phyloP scores from a whole-genome alignment of 306 rosid genomes.

The Prunus mira region DNA sequence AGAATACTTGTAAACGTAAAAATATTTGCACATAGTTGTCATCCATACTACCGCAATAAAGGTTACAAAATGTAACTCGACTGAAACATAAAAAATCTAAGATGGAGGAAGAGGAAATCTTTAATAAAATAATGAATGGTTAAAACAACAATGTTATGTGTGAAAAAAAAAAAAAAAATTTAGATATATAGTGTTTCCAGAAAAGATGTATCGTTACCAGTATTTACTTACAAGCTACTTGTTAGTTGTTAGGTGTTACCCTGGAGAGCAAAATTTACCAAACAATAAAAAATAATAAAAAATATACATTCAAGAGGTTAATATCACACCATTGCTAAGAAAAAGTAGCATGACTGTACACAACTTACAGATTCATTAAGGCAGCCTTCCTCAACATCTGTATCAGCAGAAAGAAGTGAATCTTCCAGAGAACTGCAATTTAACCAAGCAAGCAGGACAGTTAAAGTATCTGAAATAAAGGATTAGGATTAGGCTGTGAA shows the following conservation, averaged over 20 bases:
- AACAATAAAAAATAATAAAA: not conserved
- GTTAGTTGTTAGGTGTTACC: not conserved
- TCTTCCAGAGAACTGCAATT: conserved; percentile 67
- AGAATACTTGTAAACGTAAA: too few species aligned
- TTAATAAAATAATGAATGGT: too few species aligned
- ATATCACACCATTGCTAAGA: not conserved
- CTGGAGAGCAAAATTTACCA: not conserved
- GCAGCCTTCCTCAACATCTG: conserved; percentile 70
- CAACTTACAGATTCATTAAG: conserved; percentile 56
- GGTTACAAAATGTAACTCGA: too few species aligned
- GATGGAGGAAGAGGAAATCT: too few species aligned
- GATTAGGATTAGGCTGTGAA: not conserved
- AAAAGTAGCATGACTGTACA: conserved; percentile 11
- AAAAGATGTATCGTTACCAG: not conserved
- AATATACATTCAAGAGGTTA: too few species aligned
- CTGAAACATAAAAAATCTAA: too few species aligned
- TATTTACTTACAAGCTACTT: not conserved
- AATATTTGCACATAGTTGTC: too few species aligned
- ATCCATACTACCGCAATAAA: too few species aligned
- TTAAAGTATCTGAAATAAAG: not conserved
- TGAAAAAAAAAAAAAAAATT: too few species aligned
- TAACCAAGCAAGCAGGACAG: conserved; percentile 20
- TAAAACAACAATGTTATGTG: too few species aligned
- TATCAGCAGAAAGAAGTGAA: conserved; percentile 58
- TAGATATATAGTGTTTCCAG: not conserved